These are phyloP conservation scores for Fusarium aywerte DNA, from an alignment of 2,329 filamentous ascomycete genomes.

Conservation along the genomic window DNA sequence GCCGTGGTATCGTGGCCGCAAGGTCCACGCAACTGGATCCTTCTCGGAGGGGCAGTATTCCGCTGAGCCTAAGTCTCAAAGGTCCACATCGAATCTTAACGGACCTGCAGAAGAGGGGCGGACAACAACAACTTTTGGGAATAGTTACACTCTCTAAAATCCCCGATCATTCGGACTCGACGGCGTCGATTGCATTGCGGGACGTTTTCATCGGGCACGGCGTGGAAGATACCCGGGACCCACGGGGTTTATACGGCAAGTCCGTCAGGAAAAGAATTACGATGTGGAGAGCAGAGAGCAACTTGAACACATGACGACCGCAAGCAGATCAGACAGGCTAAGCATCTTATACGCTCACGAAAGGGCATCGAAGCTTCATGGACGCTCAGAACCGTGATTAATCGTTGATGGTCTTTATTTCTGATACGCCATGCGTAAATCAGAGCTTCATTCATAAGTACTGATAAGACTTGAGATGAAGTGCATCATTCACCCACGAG, in stretches of 20 bases:
- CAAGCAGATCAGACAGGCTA: background rate
- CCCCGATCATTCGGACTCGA: constrained; percentile 3
- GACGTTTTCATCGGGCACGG: constrained; percentile 6
- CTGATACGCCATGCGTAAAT: constrained; percentile 11
- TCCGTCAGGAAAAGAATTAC: background rate
- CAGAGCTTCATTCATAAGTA: constrained; percentile 6
- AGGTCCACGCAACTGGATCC: constrained; percentile 10
- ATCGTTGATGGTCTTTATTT: constrained; percentile 9
- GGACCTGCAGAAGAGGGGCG: background rate
- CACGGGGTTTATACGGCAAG: constrained; percentile 13
- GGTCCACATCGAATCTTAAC: constrained; percentile 5
- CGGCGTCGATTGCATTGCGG: constrained; percentile 21
- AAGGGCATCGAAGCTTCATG: constrained; percentile 11
- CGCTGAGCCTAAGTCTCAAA: constrained; percentile 6
- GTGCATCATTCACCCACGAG: background rate
- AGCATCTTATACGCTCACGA: background rate
- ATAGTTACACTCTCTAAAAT: constrained; percentile 5
- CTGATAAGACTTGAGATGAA: background rate
- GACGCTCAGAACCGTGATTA: constrained; percentile 13
- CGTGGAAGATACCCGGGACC: constrained; percentile 11
- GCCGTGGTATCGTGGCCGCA: constrained; percentile 20
- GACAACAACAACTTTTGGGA: constrained; percentile 2
- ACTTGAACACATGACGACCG: background rate
- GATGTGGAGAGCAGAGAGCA: too few species aligned
- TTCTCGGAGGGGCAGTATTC: constrained; percentile 14